These are phyloP conservation scores for Erodium texanum DNA, from an alignment of 441 rosid genomes.

Conservation along the genomic window DNA sequence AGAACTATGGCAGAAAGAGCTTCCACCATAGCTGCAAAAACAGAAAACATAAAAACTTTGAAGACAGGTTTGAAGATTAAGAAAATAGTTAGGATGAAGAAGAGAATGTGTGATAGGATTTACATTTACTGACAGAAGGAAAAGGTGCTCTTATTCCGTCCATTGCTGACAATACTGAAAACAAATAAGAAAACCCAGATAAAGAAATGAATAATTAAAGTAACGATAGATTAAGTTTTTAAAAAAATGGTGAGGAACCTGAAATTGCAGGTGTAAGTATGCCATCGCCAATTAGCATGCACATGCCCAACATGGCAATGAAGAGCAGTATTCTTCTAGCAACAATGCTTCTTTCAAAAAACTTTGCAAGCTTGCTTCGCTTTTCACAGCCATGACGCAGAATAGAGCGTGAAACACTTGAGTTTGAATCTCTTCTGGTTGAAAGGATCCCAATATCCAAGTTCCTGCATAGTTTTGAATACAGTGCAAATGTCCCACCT, in stretches of 20 bases:
- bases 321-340: slow-evolving; percentile 51
- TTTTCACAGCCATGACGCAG: slow-evolving; percentile 22
- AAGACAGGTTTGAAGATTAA: not conserved
- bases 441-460: slow-evolving; percentile 44
- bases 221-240: not conserved
- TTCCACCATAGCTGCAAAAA: slow-evolving; percentile 48
- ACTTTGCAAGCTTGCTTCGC: slow-evolving; percentile 38
- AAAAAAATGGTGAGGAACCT: slow-evolving; percentile 27
- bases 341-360: slow-evolving; percentile 47
- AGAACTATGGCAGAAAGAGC: slow-evolving; percentile 48
- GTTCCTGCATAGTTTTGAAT: slow-evolving; percentile 52
- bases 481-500: slow-evolving; percentile 68
- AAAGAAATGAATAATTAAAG: not conserved
- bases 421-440: slow-evolving; percentile 27
- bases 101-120: slow-evolving; percentile 16
- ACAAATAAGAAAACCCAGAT: not conserved
- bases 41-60: not conserved
- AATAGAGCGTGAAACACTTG: slow-evolving; percentile 12
- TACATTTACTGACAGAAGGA: slow-evolving; percentile 49
- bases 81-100: not conserved
- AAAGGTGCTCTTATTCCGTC: slow-evolving; percentile 53
- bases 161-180: slow-evolving; percentile 55
- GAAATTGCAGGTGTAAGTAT: slow-evolving; percentile 67
- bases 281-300: slow-evolving; percentile 71
- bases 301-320: slow-evolving; percentile 54